Evolutionary conservation across 2,329 filamentous ascomycete genomes (phyloP), one percentile per base, ranked within the genome.

Genomic region (Hortaea werneckii): DNA sequence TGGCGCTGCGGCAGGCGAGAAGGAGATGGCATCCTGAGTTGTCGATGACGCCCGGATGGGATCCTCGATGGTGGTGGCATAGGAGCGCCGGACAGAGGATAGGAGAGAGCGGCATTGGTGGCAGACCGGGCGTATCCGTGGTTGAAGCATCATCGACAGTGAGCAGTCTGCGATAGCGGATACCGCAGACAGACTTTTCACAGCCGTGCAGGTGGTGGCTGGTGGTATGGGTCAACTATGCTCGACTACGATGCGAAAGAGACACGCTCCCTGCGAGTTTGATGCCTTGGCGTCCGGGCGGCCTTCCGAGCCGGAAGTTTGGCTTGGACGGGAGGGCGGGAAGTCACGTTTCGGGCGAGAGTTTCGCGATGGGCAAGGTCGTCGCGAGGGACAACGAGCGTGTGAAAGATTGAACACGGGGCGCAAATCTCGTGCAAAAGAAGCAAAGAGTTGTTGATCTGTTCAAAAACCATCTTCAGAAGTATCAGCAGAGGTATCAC

Each of bases 131-230:
- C 77, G 74, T 67, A 83, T 67, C 66, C 80, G 76, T 54, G 80
- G 75, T 65, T 83, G 81, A 52, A 86, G 67, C 81, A 87, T 86
- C 41, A 42, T 61, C 44, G 5, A n/a, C 10, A n/a, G 37, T 42
- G 9, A 9, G 10, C 20, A 26, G 9, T 9, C 8, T 26, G 9
- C 37, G 10, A 43, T 7, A 8, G 29, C 10, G 10, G 20, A 20
- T 20, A 20, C 20, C 20, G 20, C 20, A 20, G 40, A 27, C 20
- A 20, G 20, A 20, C 20, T 20, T 20, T 20, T 20, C 20, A 20
- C 20, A 20, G 20, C 20, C 20, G 20, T 20, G 20, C 20, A 20
- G 20, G 20, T 20, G 20, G 20, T 9, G 32, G 32, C 32, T 35
- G 32, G 32, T 35, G 32, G 32, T 35, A 9, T 35, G 20, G 20